These are phyloP conservation scores for Schizosaccharomyces cryophilus DNA, from an alignment of 805 yeast genomes.

Conservation along the genomic window DNA sequence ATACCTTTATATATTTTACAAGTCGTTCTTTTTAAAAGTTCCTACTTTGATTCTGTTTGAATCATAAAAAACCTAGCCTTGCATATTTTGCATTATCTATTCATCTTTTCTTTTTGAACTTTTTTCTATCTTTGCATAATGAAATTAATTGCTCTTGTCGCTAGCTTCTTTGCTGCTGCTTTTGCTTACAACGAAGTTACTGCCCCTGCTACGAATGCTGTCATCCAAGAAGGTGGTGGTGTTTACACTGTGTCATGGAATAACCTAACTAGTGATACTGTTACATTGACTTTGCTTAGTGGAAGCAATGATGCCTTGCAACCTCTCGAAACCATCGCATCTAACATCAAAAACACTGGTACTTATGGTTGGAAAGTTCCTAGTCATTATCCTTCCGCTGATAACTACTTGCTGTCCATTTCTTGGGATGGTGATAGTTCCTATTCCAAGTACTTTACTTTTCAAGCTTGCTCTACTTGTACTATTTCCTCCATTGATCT, in stretches of 20 bases:
- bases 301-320: background rate
- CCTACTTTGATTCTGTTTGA: background rate
- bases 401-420: background rate
- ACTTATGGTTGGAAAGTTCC: background rate
- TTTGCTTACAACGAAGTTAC: conserved; percentile 13
- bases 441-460: conserved; percentile 1
- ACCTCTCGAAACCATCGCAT: background rate
- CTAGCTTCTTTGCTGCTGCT: background rate
- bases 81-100: background rate
- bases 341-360: background rate
- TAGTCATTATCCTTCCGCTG: background rate
- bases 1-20: background rate
- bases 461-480: conserved; percentile 2
- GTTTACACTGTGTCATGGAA: conserved; percentile 13
- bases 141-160: background rate
- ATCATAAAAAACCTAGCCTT: background rate
- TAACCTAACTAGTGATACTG: conserved; percentile 12
- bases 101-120: background rate
- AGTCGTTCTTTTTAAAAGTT: background rate
- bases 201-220: conserved; percentile 12
- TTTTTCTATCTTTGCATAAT: background rate
- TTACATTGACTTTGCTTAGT: background rate
- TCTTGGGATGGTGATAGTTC: background rate
- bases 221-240: conserved; percentile 13
- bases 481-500: background rate